Conservation (phyloP, 1,139 yeast species). For the Hyphopichia pseudoburtonii region DNA sequence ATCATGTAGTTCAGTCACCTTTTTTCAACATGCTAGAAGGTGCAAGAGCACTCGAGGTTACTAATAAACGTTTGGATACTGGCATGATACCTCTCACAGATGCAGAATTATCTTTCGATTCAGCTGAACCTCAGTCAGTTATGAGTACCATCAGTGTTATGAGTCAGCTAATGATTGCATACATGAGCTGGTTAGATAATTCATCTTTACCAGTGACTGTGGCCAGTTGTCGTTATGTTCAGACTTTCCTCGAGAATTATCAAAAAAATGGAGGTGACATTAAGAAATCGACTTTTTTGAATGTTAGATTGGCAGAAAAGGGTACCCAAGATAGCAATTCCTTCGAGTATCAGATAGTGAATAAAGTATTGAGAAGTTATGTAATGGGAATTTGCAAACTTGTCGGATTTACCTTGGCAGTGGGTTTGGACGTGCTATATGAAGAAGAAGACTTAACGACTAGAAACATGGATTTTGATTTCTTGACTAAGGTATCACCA, state of each 20-base stretch:
- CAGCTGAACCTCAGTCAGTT: constrained; percentile 29
- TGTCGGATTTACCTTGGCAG: constrained; percentile 46
- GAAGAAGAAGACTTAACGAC: constrained; percentile 78
- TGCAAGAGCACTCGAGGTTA: constrained; percentile 69
- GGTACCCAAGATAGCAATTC: constrained; percentile 7
- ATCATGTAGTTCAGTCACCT: constrained; percentile 51
- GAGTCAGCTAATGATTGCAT: constrained; percentile 42
- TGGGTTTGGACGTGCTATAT: constrained; percentile 62
- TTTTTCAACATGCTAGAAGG: constrained; percentile 66
- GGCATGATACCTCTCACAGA: constrained; percentile 46
- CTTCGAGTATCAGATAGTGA: constrained; percentile 32
- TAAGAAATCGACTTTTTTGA: constrained; percentile 20
- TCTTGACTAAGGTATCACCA: constrained; percentile 26
- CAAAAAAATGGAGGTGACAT: constrained; percentile 11
- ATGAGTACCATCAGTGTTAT: constrained; percentile 45
- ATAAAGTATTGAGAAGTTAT: constrained; percentile 47
- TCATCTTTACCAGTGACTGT: constrained; percentile 63
- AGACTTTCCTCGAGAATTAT: constrained; percentile 49
- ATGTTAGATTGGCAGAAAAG: constrained; percentile 13
- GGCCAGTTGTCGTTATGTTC: constrained; percentile 64
- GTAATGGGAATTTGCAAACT: constrained; percentile 53
- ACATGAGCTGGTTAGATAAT: constrained; percentile 62
- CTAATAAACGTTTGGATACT: constrained; percentile 64
- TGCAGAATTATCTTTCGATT: constrained; percentile 42
- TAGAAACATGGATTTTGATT: constrained; percentile 54